phyloP scores from a whole-genome alignment of 768 basidiomycete species.

The Crepidotus variabilis region DNA sequence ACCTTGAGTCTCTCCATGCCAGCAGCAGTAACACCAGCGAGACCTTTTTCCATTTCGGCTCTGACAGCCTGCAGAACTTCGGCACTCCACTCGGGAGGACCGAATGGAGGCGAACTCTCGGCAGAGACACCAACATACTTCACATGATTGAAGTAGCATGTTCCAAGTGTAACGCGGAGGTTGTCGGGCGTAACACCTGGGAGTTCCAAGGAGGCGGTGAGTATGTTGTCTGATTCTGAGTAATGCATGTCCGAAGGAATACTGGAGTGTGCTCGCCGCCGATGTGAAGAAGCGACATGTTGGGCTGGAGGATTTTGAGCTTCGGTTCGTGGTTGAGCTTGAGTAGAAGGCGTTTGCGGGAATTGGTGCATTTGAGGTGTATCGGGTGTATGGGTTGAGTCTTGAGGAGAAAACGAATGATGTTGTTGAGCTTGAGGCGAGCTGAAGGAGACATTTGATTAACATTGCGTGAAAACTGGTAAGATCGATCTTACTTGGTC shows the following conservation, averaged over 20 bases:
- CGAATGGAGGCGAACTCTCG: constrained; percentile 36
- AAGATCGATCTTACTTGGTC: background rate
- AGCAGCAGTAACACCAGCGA: background rate
- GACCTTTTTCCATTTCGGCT: constrained; percentile 1
- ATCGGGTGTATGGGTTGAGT: background rate
- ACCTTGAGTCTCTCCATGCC: constrained; percentile 4
- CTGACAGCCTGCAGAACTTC: constrained; percentile 1
- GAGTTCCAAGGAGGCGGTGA: constrained; percentile 64
- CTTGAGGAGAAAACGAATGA: background rate
- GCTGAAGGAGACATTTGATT: background rate
- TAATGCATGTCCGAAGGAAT: constrained; percentile 64
- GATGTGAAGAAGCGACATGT: background rate
- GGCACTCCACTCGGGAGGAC: constrained; percentile 10
- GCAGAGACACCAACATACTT: constrained; percentile 60
- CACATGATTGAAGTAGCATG: constrained; percentile 56
- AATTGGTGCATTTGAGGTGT: background rate
- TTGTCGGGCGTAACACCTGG: constrained; percentile 62
- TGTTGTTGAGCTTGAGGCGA: background rate
- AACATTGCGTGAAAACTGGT: background rate
- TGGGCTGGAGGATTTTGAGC: background rate
- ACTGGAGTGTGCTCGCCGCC: constrained; percentile 10
- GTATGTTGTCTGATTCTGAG: constrained; percentile 42
- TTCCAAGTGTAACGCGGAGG: constrained; percentile 55
- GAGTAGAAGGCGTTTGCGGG: background rate
- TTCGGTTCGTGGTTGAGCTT: background rate